phyloP scores from a whole-genome alignment of 768 basidiomycete genomes.

The Russula griseocarnosa region DNA sequence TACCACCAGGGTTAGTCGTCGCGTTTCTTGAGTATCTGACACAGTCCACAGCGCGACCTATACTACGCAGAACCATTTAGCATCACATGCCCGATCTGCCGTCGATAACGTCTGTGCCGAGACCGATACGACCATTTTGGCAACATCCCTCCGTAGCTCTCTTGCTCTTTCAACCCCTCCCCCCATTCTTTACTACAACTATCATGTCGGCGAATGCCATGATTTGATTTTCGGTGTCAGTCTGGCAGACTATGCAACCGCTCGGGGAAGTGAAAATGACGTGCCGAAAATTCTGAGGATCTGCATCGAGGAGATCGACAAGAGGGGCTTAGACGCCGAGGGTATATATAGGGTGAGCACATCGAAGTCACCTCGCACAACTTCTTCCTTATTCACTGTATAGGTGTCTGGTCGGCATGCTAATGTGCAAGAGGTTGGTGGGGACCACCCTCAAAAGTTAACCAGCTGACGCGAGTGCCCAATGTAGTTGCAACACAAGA shows the following conservation, averaged over 20 bases:
- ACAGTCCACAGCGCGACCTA: slow-evolving; percentile 62
- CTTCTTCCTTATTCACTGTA: slow-evolving; percentile 12
- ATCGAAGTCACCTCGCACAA: slow-evolving; percentile 1
- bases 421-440: slow-evolving; percentile 68
- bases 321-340: slow-evolving; percentile 70
- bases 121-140: slow-evolving; percentile 59
- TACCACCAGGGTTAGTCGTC: slow-evolving; percentile 9
- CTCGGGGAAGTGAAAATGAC: slow-evolving; percentile 66
- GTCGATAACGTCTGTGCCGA: slow-evolving; percentile 67
- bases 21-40: slow-evolving; percentile 3
- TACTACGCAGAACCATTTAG: slow-evolving; percentile 70
- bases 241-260: slow-evolving; percentile 83
- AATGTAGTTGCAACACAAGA: slow-evolving; percentile 71
- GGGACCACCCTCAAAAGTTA: neutral
- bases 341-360: slow-evolving; percentile 70
- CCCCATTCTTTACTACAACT: slow-evolving; percentile 71
- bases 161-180: slow-evolving; percentile 64
- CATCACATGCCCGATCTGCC: slow-evolving; percentile 55
- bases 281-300: slow-evolving; percentile 77
- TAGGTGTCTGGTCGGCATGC: slow-evolving; percentile 86
- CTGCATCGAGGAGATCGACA: slow-evolving; percentile 80
- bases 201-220: slow-evolving; percentile 75
- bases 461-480: slow-evolving; percentile 12
- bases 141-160: slow-evolving; percentile 55
- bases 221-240: slow-evolving; percentile 89